Evolutionary conservation across 2,329 filamentous ascomycete genomes (phyloP), one percentile per base, ranked within the genome.

Genomic region (Neophaeococcomyces aloes): DNA sequence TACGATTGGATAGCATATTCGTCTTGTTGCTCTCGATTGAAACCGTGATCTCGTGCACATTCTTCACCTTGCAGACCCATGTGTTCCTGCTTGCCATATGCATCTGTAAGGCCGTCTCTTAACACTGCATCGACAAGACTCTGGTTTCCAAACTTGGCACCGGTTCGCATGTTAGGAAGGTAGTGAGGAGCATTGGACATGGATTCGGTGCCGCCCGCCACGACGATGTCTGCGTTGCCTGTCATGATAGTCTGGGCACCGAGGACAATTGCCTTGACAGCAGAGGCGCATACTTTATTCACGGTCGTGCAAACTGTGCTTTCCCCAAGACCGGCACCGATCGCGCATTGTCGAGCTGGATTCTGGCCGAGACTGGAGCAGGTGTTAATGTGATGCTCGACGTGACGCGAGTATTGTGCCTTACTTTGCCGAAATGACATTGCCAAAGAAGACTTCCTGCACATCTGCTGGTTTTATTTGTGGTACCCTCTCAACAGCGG

Each of bases 151-250:
- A 93, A 98, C 71, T 96, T 96, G 65, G 83, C 80, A 55, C 91
- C 91, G 54, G 68, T 82, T 64, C 91, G 84, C 57, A 94, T 74
- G 65, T 72, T 84, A 53, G 87, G 84, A 42, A 95, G 82, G 72
- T 98, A 98, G 72, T 98, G 88, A 40, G 91, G 91, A 43, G 83
- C 75, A 71, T 96, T 96, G 61, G 88, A 94, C 91, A 98, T 98
- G 72, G 87, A 94, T 73, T 98, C 91, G 55, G 89, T 80, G 57
- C 91, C 91, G 61, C 88, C 91, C 53, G 88, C 91, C 48, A 98
- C 86, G 53, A 98, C 80, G 53, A 95, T 81, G 56, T 86, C 81
- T 53, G 89, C 89, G 45, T 86, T 94, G 56, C 91, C 89, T 42
- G 88, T 94, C 65, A 96, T 87, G 71, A 98, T 98, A 58, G 89